phyloP scores from a whole-genome alignment of 108 stramenopile species.

The Schizochytrium sp. region DNA sequence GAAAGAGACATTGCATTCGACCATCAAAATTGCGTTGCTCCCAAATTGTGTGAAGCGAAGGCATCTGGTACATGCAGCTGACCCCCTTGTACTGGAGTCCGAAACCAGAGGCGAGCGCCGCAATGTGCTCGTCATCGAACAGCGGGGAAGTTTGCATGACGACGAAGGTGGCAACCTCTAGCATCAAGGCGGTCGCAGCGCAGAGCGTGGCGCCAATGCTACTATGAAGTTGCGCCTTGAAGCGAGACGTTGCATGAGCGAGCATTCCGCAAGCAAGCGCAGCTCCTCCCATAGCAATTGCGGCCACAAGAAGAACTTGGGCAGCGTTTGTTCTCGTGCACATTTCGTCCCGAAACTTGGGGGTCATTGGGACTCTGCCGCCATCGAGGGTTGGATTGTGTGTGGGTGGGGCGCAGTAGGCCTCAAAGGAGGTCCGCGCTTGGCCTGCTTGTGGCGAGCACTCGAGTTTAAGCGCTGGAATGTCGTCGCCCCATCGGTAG shows the following conservation, averaged over 20 bases:
- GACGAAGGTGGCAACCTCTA: background rate
- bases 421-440: background rate
- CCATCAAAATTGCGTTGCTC: background rate
- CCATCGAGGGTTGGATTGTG: background rate
- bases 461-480: background rate
- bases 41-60: background rate
- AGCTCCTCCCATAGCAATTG: background rate
- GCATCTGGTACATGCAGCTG: background rate
- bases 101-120: background rate
- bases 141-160: background rate
- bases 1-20: background rate
- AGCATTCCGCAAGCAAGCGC: background rate
- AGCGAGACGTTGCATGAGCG: background rate
- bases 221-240: background rate
- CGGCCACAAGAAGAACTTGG: background rate
- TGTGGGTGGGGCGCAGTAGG: background rate
- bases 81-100: background rate
- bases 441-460: background rate
- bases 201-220: background rate
- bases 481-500: background rate
- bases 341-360: background rate
- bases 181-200: background rate
- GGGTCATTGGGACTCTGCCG: background rate
- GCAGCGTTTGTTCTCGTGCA: background rate
- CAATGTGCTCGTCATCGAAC: background rate